phyloP scores from a whole-genome alignment of 2,329 filamentous ascomycete species.

The Thielaviopsis euricoi region DNA sequence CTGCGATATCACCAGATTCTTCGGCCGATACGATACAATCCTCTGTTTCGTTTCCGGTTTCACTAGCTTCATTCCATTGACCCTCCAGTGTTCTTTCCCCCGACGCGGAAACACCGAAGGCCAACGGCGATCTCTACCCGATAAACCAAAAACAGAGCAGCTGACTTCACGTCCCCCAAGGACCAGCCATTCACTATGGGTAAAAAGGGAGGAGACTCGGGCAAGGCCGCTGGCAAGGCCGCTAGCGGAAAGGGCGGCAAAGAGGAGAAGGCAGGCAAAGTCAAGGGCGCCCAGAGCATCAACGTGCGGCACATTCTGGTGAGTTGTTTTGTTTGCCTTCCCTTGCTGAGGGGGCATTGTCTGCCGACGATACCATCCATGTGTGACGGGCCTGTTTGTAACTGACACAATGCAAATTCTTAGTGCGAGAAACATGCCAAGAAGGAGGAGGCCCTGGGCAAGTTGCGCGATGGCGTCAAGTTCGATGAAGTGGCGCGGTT shows the following conservation, averaged over 20 bases:
- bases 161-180: too few species aligned
- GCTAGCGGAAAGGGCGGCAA: constrained; percentile 22
- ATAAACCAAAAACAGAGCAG: too few species aligned
- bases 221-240: constrained; percentile 16
- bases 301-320: constrained; percentile 60
- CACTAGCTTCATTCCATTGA: too few species aligned
- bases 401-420: background rate
- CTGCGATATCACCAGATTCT: too few species aligned
- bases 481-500: constrained; percentile 61
- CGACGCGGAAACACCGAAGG: too few species aligned
- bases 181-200: constrained; percentile 4
- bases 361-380: too few species aligned
- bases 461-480: constrained; percentile 48
- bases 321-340: constrained; percentile 11
- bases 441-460: constrained; percentile 58
- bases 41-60: too few species aligned
- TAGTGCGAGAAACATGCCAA: constrained; percentile 61
- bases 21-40: too few species aligned
- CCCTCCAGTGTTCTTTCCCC: too few species aligned
- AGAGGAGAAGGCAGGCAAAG: constrained; percentile 24
- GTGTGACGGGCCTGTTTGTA: background rate
- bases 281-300: constrained; percentile 49
- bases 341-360: background rate
- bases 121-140: too few species aligned
- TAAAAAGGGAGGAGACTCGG: constrained; percentile 8